Evolutionary conservation across 495 filamentous ascomycete genomes (phyloP).

Genomic region (Penicillium samsonianum): DNA sequence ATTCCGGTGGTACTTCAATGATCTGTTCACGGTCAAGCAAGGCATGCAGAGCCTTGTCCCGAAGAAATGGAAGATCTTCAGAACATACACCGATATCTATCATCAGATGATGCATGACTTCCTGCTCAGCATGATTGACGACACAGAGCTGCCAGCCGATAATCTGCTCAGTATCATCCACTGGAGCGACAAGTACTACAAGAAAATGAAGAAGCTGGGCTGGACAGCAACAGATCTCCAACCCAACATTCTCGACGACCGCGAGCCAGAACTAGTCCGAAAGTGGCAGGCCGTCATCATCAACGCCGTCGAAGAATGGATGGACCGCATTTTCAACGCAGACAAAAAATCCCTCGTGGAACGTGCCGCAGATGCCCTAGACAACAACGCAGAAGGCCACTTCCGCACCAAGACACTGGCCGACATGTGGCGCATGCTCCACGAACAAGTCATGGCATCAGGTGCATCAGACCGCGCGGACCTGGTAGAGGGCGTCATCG

Average conservation of each 20-base stretch:
- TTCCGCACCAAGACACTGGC: constrained; percentile 87
- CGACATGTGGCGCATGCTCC: constrained; percentile 97
- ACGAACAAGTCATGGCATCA: constrained; percentile 83
- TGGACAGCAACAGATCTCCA: constrained; percentile 68
- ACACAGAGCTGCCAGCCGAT: constrained; percentile 71
- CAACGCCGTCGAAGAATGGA: constrained; percentile 95
- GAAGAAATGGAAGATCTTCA: constrained; percentile 96
- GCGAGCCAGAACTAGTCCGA: constrained; percentile 83
- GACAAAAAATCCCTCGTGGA: constrained; percentile 79
- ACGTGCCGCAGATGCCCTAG: constrained; percentile 74
- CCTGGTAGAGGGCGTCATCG: constrained; percentile 88
- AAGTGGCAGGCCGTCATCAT: constrained; percentile 95
- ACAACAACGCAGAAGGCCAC: constrained; percentile 80
- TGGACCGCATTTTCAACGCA: constrained; percentile 79
- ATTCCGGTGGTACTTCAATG: constrained; percentile 95
- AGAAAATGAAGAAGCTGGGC: constrained; percentile 90
- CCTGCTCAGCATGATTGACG: constrained; percentile 76
- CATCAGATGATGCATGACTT: constrained; percentile 94
- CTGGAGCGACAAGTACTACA: constrained; percentile 94
- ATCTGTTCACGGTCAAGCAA: constrained; percentile 85
- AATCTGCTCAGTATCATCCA: constrained; percentile 88
- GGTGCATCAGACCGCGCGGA: constrained; percentile 78
- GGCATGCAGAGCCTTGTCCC: constrained; percentile 90
- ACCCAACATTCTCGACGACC: constrained; percentile 83
- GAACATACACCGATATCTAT: constrained; percentile 85